A percentile compares a stretch with the other conserved stretches of the same genome.
These are phyloP conservation scores for Sporormia fimetaria DNA, from an alignment of 495 filamentous ascomycete genomes.

Conservation along the genomic window DNA sequence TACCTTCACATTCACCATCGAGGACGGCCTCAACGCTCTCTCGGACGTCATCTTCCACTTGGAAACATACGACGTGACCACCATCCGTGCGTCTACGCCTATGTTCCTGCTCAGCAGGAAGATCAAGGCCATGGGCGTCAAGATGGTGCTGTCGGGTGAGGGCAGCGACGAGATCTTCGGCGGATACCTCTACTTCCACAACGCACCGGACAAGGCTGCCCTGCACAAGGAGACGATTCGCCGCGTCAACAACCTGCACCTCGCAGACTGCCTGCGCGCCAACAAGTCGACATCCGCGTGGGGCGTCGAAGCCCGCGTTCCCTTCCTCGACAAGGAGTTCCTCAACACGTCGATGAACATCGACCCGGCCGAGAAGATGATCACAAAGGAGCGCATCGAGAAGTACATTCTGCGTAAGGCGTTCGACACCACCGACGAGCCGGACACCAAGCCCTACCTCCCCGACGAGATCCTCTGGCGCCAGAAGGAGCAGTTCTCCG, in stretches of 20 bases:
- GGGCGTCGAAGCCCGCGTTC: constrained; percentile 96
- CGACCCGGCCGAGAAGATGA: constrained; percentile 90
- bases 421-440: constrained; percentile 84
- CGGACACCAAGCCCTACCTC: constrained; percentile 66
- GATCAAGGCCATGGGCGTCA: constrained; percentile 97
- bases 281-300: constrained; percentile 99
- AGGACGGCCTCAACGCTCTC: constrained; percentile 91
- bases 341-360: constrained; percentile 83
- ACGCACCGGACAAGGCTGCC: constrained; percentile 74
- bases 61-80: constrained; percentile 95
- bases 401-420: constrained; percentile 97
- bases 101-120: constrained; percentile 97
- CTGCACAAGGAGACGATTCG: constrained; percentile 91
- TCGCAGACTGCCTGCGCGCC: constrained; percentile 88
- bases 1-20: constrained; percentile 92
- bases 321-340: constrained; percentile 96
- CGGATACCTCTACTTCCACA: constrained; percentile 97
- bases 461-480: constrained; percentile 92
- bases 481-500: constrained; percentile 98
- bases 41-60: constrained; percentile 96
- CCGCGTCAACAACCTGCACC: constrained; percentile 87
- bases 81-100: constrained; percentile 93
- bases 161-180: constrained; percentile 97
- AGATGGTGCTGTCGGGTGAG: constrained; percentile 97
- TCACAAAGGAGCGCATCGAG: constrained; percentile 80